Evolutionary conservation across 2,329 filamentous ascomycete genomes (phyloP), one percentile per base, ranked within the genome.

Genomic region (Emergomyces pasteurianus): DNA sequence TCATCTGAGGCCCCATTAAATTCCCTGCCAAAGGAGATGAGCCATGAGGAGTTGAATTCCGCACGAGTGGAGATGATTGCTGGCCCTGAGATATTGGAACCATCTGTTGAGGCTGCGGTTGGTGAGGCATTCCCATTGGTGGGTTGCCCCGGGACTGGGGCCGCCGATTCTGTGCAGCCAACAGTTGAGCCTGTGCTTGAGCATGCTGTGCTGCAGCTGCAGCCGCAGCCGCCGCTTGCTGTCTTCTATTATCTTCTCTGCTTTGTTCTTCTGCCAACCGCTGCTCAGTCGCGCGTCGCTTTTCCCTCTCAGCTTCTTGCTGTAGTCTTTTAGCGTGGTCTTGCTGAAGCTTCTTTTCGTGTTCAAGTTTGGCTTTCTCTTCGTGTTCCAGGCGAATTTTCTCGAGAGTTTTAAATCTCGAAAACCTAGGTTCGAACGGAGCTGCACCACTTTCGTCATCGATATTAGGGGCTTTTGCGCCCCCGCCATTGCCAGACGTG

Each of bases 401-500:
- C 61, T 90, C 90, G 50, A 99, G 83, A 1, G 90, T 85, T 77
- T 96, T 96, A 75, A 96, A 97, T 43, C 89, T 85, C 67, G 94
- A 91, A 71, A 97, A 96, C 34, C 87, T 84, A 42, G 88, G 86
- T 71, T 95, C 90, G 67, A 95, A 95, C 2, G 87, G 82, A n/a
- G 85, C 81, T 6, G 82, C 81, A 23, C 84, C 86, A 43, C 85
- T 83, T 64, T 89, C 85, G 9, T 85, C 86, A 70, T 95, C 91
- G 62, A 89, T 87, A n/a, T 83, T 79, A 60, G 85, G 83, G 40
- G 82, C 81, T 14, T 79, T 75, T 2, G 80, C 80, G 61, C 82
- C 80, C 62, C 84, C 81, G 8, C 81, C 81, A 47, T 72, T 73
- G 23, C 81, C 79, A 3, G 82, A 80, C 16, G 79, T 79, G 47